These are phyloP conservation scores for Tolypocladium ovalisporum DNA, from an alignment of 2,329 filamentous ascomycete genomes.

Conservation along the genomic window DNA sequence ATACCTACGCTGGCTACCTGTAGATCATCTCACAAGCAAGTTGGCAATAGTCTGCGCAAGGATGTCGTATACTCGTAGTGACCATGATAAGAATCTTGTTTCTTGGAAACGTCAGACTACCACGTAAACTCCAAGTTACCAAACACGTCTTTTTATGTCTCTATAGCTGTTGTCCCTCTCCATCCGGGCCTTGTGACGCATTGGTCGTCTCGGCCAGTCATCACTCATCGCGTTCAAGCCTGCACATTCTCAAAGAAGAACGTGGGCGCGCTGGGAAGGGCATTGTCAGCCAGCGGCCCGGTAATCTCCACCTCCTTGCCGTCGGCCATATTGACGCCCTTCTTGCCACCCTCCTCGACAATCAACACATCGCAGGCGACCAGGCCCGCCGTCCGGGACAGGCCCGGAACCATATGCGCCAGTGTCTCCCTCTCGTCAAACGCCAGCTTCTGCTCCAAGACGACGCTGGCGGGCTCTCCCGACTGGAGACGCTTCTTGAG, in stretches of 20 bases:
- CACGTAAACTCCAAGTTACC: background rate
- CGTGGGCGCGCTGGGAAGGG: constrained; percentile 71
- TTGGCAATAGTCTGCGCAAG: background rate
- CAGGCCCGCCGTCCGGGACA: constrained; percentile 66
- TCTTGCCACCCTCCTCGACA: constrained; percentile 61
- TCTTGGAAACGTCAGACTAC: background rate
- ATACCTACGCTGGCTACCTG: no score
- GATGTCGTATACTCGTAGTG: background rate
- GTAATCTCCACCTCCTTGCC: constrained; percentile 45
- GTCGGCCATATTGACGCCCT: constrained; percentile 42
- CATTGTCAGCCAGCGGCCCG: constrained; percentile 53
- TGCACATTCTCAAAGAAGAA: constrained; percentile 77
- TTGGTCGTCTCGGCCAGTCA: background rate
- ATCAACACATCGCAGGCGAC: constrained; percentile 60
- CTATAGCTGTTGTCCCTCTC: background rate
- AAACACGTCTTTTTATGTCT: background rate
- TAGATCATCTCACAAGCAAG: background rate
- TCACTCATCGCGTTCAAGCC: background rate
- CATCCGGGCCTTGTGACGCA: background rate
- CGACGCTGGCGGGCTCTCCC: constrained; percentile 53
- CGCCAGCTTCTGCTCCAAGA: constrained; percentile 73
- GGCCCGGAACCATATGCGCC: constrained; percentile 62
- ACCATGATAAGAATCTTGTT: background rate
- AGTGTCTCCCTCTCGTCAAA: constrained; percentile 79
- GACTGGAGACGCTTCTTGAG: constrained; percentile 74